Conservation (phyloP, 176 grass and related monocot genomes). For the Areca catechu region DNA sequence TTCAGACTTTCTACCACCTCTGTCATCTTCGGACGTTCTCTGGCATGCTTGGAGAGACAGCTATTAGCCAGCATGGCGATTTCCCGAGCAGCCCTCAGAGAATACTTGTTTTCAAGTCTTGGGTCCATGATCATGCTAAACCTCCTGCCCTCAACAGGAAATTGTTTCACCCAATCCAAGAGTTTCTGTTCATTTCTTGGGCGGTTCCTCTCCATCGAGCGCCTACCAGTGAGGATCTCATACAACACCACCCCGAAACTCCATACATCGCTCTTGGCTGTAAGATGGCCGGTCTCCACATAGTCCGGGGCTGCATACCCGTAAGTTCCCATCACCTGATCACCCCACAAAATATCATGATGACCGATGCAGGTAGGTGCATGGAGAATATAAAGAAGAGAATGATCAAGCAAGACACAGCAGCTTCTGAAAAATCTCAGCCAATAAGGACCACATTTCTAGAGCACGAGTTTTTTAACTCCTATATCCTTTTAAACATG, state of each 20-base stretch:
- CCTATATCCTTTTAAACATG: no score
- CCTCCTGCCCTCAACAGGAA: conserved; percentile 17
- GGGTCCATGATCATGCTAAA: conserved; percentile 41
- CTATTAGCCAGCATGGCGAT: conserved; percentile 37
- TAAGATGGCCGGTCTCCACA: conserved; percentile 52
- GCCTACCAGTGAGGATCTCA: conserved; percentile 51
- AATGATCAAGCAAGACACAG: no score
- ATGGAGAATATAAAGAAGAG: no score
- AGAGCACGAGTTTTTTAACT: no score
- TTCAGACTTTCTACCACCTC: conserved; percentile 38
- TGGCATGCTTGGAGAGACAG: conserved; percentile 45
- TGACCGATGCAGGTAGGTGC: no score
- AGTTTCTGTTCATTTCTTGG: conserved; percentile 51
- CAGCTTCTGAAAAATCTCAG: no score
- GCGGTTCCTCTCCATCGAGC: conserved; percentile 28
- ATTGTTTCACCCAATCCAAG: conserved; percentile 49
- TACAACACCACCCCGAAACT: conserved; percentile 59
- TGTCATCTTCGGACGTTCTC: conserved; percentile 43
- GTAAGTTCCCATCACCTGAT: conserved; percentile 59
- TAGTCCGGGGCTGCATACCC: conserved; percentile 69
- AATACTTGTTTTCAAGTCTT: conserved; percentile 51
- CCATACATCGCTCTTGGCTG: conserved; percentile 63
- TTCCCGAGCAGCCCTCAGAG: conserved; percentile 24
- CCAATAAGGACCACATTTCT: no score
- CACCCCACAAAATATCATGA: neutral